phyloP scores from a whole-genome alignment of 139 green algal genomes.

The Coccomyxa sp. region DNA sequence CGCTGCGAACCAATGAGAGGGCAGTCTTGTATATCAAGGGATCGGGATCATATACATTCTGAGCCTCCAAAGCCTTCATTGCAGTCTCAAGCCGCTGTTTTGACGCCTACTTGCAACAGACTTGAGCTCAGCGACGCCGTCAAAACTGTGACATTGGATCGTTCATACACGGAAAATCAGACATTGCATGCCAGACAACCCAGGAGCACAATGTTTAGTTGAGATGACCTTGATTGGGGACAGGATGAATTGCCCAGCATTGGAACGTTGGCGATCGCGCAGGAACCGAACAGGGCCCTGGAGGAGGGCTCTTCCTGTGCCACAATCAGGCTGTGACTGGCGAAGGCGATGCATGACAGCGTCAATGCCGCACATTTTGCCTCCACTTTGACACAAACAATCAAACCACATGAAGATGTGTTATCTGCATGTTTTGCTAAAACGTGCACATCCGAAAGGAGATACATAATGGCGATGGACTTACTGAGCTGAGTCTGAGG shows the following conservation, averaged over 20 bases:
- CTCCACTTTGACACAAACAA: too few species aligned
- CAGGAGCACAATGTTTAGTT: too few species aligned
- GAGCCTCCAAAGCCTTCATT: neutral
- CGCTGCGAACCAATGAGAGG: constrained; percentile 5
- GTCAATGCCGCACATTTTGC: too few species aligned
- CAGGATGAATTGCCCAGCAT: constrained; percentile 13
- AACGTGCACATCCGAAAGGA: too few species aligned
- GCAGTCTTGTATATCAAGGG: constrained; percentile 10
- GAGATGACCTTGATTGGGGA: constrained; percentile 17
- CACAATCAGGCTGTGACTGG: too few species aligned
- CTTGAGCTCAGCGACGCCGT: too few species aligned
- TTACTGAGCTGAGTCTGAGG: too few species aligned
- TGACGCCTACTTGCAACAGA: neutral
- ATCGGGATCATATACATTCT: constrained; percentile 26
- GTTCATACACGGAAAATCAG: neutral
- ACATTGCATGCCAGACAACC: neutral
- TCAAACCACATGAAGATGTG: too few species aligned
- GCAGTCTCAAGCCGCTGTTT: constrained; percentile 8
- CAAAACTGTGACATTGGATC: too few species aligned
- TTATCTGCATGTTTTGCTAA: too few species aligned
- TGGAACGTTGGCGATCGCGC: constrained; percentile 1
- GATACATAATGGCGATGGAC: too few species aligned
- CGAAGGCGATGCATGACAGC: too few species aligned
- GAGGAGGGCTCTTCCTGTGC: neutral
- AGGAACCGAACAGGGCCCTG: constrained; percentile 16